Percentiles rank a stretch among this genome's conserved stretches.
Evolutionary conservation across 805 yeast genomes (phyloP).

Genomic region (Metschnikowia matae): DNA sequence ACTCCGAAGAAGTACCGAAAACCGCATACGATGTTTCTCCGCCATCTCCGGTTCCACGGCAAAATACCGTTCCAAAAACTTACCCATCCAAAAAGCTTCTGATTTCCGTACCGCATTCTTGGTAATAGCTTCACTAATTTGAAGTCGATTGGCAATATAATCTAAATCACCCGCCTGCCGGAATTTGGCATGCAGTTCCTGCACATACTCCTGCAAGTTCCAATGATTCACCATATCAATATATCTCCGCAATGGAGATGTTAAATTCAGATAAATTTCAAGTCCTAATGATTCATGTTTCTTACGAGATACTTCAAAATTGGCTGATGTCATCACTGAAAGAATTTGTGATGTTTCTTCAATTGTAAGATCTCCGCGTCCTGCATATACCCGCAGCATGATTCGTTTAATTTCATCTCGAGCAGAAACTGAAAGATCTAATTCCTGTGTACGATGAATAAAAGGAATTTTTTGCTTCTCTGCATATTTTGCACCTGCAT

Average conservation of each 20-base stretch:
- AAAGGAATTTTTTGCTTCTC: slow-evolving; percentile 44
- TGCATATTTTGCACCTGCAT: slow-evolving; percentile 51
- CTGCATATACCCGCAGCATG: slow-evolving; percentile 17
- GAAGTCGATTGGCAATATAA: slow-evolving; percentile 40
- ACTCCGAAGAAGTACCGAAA: slow-evolving; percentile 20
- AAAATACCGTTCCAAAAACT: slow-evolving; percentile 29
- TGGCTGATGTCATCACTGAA: slow-evolving; percentile 50
- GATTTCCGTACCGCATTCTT: slow-evolving; percentile 25
- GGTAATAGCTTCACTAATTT: slow-evolving; percentile 40
- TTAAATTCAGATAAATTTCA: slow-evolving; percentile 61
- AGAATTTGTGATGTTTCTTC: slow-evolving; percentile 42
- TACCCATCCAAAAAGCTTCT: slow-evolving; percentile 37
- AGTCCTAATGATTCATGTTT: slow-evolving; percentile 65
- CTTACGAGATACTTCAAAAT: slow-evolving; percentile 40
- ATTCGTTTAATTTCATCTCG: slow-evolving; percentile 22
- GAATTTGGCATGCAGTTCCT: not conserved
- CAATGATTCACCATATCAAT: slow-evolving; percentile 59
- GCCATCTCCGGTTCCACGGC: slow-evolving; percentile 15
- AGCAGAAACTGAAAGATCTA: slow-evolving; percentile 24
- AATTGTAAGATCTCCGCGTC: slow-evolving; percentile 22
- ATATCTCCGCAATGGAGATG: slow-evolving; percentile 42
- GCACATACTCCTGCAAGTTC: slow-evolving; percentile 41
- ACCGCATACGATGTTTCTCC: slow-evolving; percentile 19
- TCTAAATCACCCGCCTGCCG: slow-evolving; percentile 23
- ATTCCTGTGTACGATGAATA: slow-evolving; percentile 41